A percentile compares a stretch with the other conserved stretches of the same genome.
Evolutionary conservation across 129 eudicot species (phyloP).

Genomic region (Kitagawia praeruptora): DNA sequence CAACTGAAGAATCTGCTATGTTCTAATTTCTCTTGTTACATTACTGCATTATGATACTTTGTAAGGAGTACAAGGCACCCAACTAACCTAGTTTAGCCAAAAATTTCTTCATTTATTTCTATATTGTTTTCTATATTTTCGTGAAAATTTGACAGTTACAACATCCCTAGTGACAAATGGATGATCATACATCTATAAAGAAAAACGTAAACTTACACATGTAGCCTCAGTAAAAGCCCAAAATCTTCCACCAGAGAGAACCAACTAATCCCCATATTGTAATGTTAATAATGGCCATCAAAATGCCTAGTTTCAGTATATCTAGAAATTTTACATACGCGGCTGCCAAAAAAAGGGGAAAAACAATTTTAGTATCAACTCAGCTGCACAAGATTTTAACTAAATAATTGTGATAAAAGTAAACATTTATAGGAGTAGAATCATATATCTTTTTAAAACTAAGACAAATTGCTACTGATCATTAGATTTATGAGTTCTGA

Average conservation of each 20-base stretch:
- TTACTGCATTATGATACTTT: not conserved
- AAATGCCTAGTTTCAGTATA: constrained; percentile 56
- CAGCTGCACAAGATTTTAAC: not conserved
- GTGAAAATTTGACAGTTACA: not conserved
- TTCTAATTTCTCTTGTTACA: not conserved
- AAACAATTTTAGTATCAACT: not conserved
- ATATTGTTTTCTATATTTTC: not conserved
- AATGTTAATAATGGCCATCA: constrained; percentile 42
- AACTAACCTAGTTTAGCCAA: not conserved
- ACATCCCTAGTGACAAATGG: not conserved
- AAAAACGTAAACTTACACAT: not conserved
- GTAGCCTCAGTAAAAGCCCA: constrained; percentile 52
- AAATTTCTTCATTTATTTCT: not conserved
- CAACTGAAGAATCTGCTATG: not conserved
- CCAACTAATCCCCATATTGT: constrained; percentile 48
- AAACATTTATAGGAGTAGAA: not conserved
- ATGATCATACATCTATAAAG: not conserved
- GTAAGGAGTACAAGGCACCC: not conserved
- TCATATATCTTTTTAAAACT: not conserved
- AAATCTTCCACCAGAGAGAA: constrained; percentile 68
- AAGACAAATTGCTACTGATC: not conserved
- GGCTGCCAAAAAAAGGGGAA: constrained; percentile 27
- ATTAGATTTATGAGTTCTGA: not conserved
- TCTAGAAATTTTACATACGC: constrained; percentile 65
- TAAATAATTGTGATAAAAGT: not conserved